phyloP scores from a whole-genome alignment of 2,329 filamentous ascomycete genomes.

The Fusarium scirpi region DNA sequence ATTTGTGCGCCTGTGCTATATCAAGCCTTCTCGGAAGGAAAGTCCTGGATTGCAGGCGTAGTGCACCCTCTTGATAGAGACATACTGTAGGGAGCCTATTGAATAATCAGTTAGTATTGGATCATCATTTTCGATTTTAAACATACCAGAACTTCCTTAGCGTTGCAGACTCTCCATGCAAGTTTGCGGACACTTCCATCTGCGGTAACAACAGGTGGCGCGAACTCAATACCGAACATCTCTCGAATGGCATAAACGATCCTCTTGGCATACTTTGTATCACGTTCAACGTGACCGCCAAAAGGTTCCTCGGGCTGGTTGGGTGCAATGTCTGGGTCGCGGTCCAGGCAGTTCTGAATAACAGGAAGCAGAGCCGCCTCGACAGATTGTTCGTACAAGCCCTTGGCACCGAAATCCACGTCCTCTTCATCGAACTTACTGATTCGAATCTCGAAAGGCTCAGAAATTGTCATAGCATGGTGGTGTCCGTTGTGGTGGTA shows the following conservation, averaged over 20 bases:
- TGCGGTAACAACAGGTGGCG: slow-evolving; percentile 89
- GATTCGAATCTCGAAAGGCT: slow-evolving; percentile 92
- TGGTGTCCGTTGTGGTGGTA: slow-evolving; percentile 96
- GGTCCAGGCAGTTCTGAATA: slow-evolving; percentile 91
- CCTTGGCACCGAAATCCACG: slow-evolving; percentile 69
- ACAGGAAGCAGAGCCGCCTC: slow-evolving; percentile 84
- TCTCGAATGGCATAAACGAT: slow-evolving; percentile 95
- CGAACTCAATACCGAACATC: slow-evolving; percentile 98
- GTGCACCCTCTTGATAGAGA: slow-evolving; percentile 71
- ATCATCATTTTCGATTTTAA: background rate
- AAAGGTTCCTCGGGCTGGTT: slow-evolving; percentile 83
- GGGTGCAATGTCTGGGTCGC: slow-evolving; percentile 90
- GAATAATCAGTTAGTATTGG: slow-evolving; percentile 7
- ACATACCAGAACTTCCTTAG: slow-evolving; percentile 92
- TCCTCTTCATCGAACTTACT: slow-evolving; percentile 83
- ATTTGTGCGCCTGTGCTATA: background rate
- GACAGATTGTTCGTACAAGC: slow-evolving; percentile 74
- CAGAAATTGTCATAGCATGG: slow-evolving; percentile 92
- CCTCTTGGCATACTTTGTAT: slow-evolving; percentile 88
- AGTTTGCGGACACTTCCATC: slow-evolving; percentile 92
- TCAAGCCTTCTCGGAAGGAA: slow-evolving; percentile 47
- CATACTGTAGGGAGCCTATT: slow-evolving; percentile 78
- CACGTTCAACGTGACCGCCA: slow-evolving; percentile 84
- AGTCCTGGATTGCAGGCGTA: slow-evolving; percentile 65
- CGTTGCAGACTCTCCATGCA: slow-evolving; percentile 94